A percentile compares a stretch with the other conserved stretches of the same genome.
phyloP scores from a whole-genome alignment of 2,329 filamentous ascomycete species.

The Botrytis pseudocinerea region DNA sequence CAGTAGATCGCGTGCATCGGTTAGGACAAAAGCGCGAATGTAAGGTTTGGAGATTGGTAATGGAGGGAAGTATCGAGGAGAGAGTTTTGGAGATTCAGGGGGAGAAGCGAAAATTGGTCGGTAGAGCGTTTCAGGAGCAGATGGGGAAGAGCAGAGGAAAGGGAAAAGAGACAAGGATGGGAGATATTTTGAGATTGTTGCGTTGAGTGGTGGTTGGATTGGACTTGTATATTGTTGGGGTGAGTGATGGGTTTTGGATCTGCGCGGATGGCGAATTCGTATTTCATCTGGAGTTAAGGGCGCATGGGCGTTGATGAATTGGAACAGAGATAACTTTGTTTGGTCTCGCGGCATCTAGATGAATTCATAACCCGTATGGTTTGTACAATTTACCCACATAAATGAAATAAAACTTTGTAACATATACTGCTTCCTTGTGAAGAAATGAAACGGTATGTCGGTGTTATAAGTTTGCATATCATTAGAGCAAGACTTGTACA shows the following conservation, averaged over 20 bases:
- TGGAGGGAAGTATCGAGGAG: constrained; percentile 80
- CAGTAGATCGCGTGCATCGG: constrained; percentile 83
- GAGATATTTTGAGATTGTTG: constrained; percentile 52
- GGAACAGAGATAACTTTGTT: not conserved
- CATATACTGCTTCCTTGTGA: too few relatives aligned
- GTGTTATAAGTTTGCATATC: not conserved
- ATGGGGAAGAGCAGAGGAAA: constrained; percentile 51
- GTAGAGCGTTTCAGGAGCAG: constrained; percentile 77
- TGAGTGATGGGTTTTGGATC: not conserved
- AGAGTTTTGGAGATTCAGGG: constrained; percentile 75
- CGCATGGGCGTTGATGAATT: not conserved
- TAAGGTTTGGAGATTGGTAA: constrained; percentile 77
- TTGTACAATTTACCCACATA: not conserved
- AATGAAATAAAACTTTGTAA: not conserved
- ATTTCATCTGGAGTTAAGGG: not conserved
- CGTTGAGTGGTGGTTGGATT: not conserved
- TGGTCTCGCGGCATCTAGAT: not conserved
- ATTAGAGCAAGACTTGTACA: too few relatives aligned
- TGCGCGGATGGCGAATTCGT: not conserved
- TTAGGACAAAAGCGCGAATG: constrained; percentile 79
- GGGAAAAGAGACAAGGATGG: constrained; percentile 56
- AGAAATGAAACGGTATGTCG: not conserved
- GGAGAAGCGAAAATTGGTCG: constrained; percentile 76
- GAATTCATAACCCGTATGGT: not conserved
- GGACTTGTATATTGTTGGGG: not conserved